A percentile compares a stretch with the other conserved stretches of the same genome.
Evolutionary conservation across 441 rosid genomes (phyloP).

Genomic region (Gossypium trilobum): DNA sequence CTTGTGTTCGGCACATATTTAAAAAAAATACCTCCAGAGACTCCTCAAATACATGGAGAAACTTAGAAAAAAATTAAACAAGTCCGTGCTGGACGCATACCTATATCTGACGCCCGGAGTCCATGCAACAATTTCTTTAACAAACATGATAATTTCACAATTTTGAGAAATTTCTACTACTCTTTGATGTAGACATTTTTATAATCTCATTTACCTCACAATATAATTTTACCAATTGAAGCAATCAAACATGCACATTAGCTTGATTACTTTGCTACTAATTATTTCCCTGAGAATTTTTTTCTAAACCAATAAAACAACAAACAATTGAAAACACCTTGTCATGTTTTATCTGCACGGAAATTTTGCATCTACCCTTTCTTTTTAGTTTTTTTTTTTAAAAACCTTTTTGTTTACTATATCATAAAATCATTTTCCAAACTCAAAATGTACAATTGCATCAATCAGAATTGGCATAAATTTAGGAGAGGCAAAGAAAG

Average conservation of each 20-base stretch:
- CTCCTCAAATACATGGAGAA: neutral
- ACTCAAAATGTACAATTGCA: neutral
- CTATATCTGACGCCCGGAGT: neutral
- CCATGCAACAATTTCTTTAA: neutral
- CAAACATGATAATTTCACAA: neutral
- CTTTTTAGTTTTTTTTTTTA: neutral
- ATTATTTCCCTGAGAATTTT: neutral
- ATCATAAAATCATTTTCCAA: neutral
- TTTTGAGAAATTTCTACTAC: neutral
- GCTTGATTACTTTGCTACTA: neutral
- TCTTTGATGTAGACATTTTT: neutral
- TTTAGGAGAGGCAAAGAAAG: neutral
- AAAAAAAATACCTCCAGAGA: neutral
- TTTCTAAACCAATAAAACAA: neutral
- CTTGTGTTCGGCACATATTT: neutral
- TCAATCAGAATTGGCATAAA: neutral
- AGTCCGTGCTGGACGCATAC: neutral
- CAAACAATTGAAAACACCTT: neutral
- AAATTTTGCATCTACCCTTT: neutral
- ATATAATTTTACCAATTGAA: neutral
- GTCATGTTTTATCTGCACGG: neutral
- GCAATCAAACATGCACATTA: neutral
- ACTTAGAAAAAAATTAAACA: neutral
- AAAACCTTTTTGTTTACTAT: neutral
- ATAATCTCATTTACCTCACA: neutral